phyloP scores from a whole-genome alignment of 148 eudicot genomes.

The Rhododendron henanense region DNA sequence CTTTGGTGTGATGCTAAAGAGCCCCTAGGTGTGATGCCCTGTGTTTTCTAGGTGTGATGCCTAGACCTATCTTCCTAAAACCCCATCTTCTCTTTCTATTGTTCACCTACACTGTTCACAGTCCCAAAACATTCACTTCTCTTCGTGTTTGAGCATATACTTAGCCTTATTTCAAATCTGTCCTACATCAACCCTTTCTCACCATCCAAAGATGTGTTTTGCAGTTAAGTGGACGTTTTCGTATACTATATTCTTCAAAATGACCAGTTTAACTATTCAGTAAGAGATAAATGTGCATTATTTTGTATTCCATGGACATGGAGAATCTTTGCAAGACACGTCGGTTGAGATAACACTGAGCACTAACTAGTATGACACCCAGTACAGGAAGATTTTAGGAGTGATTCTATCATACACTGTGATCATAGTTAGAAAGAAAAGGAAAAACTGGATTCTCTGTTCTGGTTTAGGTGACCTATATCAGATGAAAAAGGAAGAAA shows the following conservation, averaged over 20 bases:
- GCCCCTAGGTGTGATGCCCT: no score
- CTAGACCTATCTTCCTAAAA: no score
- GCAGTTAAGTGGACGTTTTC: neutral
- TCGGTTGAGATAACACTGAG: neutral
- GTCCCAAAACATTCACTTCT: no score
- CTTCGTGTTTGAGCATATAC: no score
- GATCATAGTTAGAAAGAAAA: neutral
- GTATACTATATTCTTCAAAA: neutral
- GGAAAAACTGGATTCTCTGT: neutral
- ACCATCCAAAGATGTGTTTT: neutral
- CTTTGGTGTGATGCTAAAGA: no score
- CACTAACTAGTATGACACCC: neutral
- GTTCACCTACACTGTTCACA: no score
- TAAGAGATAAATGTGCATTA: neutral
- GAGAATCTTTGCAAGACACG: neutral
- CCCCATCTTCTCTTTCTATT: no score
- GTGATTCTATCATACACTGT: neutral
- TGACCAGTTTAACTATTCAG: neutral
- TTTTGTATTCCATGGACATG: neutral
- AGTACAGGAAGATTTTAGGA: neutral
- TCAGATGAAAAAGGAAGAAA: neutral
- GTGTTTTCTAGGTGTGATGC: no score
- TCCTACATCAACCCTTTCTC: no score
- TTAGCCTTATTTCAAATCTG: no score
- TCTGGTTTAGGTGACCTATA: neutral